These are phyloP conservation scores for Mycena alexandri DNA, from an alignment of 768 basidiomycete genomes.

Conservation along the genomic window DNA sequence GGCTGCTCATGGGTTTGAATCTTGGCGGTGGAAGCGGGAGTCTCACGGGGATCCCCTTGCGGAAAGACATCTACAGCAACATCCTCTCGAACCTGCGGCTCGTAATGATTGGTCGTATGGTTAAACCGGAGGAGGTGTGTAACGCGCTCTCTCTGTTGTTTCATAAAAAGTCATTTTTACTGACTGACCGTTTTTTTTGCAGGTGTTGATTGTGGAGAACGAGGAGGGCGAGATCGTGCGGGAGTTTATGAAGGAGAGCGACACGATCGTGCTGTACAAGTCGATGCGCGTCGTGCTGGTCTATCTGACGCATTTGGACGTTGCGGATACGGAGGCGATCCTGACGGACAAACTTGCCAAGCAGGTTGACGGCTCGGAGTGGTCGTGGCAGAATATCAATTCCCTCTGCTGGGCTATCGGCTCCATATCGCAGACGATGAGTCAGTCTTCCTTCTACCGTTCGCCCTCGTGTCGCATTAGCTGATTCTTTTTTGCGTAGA, in stretches of 20 bases:
- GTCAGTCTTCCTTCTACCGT: slow-evolving; percentile 60
- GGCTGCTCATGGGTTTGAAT: slow-evolving; percentile 90
- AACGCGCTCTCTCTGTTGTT: slow-evolving; percentile 42
- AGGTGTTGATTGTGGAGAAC: slow-evolving; percentile 99
- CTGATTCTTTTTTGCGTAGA: slow-evolving; percentile 61
- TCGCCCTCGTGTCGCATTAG: too few relatives aligned
- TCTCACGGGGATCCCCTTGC: slow-evolving; percentile 72
- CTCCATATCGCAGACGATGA: slow-evolving; percentile 99
- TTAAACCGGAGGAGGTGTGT: slow-evolving; percentile 99
- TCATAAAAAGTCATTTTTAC: neutral
- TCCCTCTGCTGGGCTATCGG: slow-evolving; percentile 99
- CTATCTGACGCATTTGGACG: slow-evolving; percentile 97
- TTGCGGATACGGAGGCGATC: slow-evolving; percentile 95
- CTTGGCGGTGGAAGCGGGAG: slow-evolving; percentile 74
- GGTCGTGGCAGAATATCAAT: slow-evolving; percentile 99
- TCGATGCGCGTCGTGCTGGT: slow-evolving; percentile 98
- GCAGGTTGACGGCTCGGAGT: slow-evolving; percentile 97
- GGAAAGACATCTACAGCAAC: slow-evolving; percentile 96
- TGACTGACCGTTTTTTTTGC: neutral
- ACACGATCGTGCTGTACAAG: slow-evolving; percentile 99
- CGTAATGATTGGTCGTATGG: slow-evolving; percentile 99
- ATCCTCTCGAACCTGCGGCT: slow-evolving; percentile 93
- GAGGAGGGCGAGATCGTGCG: slow-evolving; percentile 99
- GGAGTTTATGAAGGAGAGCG: slow-evolving; percentile 98
- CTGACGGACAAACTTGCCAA: slow-evolving; percentile 96